Percentiles rank a stretch among this genome's conserved stretches.
phyloP scores from a whole-genome alignment of 345 rosid species.

The Streptanthus diversifolius region DNA sequence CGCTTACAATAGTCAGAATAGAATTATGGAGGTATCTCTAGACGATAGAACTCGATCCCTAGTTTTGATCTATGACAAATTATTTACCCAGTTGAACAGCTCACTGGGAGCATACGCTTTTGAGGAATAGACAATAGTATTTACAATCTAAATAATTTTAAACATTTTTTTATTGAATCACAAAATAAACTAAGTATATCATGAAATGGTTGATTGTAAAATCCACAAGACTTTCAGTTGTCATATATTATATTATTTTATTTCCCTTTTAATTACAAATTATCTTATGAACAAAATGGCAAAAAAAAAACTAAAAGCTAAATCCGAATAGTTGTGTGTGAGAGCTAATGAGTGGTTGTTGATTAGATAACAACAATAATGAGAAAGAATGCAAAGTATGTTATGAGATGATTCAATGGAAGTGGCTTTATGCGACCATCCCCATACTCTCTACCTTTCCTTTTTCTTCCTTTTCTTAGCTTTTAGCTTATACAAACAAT shows the following conservation, averaged over 20 bases:
- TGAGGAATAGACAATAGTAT: not conserved
- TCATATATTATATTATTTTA: not conserved
- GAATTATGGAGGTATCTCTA: not conserved
- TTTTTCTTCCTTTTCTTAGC: not conserved
- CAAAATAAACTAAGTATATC: not conserved
- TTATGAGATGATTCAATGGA: slow-evolving; percentile 12
- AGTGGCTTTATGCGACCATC: slow-evolving; percentile 28
- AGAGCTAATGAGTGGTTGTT: slow-evolving; percentile 31
- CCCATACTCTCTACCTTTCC: not conserved
- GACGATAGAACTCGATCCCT: not conserved
- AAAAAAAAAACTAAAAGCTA: slow-evolving; percentile 18
- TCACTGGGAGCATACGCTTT: not conserved
- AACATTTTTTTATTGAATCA: not conserved
- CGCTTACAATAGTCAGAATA: not conserved
- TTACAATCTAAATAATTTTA: not conserved
- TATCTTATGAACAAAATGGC: not conserved
- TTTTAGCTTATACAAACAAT: not conserved
- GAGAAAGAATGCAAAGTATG: not conserved
- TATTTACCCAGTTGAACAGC: not conserved
- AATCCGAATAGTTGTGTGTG: slow-evolving; percentile 7
- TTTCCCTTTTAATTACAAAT: not conserved
- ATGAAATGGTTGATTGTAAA: not conserved
- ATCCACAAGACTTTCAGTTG: not conserved
- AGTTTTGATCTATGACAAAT: not conserved
- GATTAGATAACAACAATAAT: slow-evolving; percentile 26